Conservation (phyloP, 768 basidiomycete species). For the Lepiota venenata region DNA sequence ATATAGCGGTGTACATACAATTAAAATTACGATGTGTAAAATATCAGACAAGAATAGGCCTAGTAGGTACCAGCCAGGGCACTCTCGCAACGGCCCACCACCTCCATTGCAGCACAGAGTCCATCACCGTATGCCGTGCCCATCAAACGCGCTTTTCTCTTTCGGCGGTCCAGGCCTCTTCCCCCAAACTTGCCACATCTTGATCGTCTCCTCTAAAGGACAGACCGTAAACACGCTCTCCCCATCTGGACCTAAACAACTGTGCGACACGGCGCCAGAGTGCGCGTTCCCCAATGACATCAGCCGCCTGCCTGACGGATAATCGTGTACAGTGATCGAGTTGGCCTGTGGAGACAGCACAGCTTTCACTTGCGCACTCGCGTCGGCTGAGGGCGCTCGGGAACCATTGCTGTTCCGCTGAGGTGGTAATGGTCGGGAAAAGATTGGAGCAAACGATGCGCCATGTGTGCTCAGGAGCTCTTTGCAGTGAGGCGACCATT, state of each 20-base stretch:
- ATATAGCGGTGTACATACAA: too few relatives aligned
- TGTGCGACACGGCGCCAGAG: constrained; percentile 49
- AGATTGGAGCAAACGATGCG: constrained; percentile 42
- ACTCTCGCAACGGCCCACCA: too few relatives aligned
- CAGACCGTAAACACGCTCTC: constrained; percentile 63
- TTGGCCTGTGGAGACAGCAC: constrained; percentile 54
- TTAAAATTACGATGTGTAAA: too few relatives aligned
- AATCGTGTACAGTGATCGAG: constrained; percentile 67
- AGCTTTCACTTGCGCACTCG: constrained; percentile 49
- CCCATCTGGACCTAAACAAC: constrained; percentile 61
- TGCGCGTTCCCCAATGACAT: constrained; percentile 59
- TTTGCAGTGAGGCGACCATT: constrained; percentile 84
- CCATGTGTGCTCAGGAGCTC: constrained; percentile 92
- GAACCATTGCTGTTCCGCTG: constrained; percentile 20
- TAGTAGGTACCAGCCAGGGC: too few relatives aligned
- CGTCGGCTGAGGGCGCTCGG: constrained; percentile 20
- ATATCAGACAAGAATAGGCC: too few relatives aligned
- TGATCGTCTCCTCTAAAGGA: constrained; percentile 63
- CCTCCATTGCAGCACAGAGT: too few relatives aligned
- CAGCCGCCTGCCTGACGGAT: constrained; percentile 54
- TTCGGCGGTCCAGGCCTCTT: constrained; percentile 27
- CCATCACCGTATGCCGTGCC: constrained; percentile 29
- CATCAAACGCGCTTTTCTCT: constrained; percentile 43
- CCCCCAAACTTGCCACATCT: constrained; percentile 73
- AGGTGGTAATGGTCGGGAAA: neutral